A percentile compares a stretch with the other conserved stretches of the same genome.
These are phyloP conservation scores for Rickenella mellea DNA, from an alignment of 768 basidiomycete genomes.

Conservation along the genomic window DNA sequence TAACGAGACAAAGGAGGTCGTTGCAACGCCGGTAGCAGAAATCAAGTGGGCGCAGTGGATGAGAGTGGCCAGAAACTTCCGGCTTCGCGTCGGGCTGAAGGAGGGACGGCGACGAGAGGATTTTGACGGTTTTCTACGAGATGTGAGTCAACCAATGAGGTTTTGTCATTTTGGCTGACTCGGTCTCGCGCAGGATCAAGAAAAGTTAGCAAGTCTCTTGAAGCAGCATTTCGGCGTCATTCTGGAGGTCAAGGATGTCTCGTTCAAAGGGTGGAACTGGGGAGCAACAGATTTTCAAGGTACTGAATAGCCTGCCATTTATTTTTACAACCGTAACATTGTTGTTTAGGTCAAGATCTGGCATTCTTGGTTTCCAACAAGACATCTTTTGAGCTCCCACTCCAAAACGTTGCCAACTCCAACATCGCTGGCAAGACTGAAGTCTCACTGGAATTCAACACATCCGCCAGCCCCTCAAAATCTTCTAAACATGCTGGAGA, in stretches of 20 bases:
- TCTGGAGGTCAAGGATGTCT: conserved; percentile 77
- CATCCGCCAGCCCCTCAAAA: conserved; percentile 38
- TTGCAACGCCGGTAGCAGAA: conserved; percentile 55
- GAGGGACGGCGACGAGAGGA: conserved; percentile 59
- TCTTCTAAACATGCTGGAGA: conserved; percentile 41
- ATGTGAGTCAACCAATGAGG: conserved; percentile 41
- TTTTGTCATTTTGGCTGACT: conserved; percentile 2
- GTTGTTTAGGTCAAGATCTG: conserved; percentile 73
- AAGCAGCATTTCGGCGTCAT: conserved; percentile 84
- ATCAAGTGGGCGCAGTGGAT: conserved; percentile 90
- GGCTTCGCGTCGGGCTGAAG: conserved; percentile 76
- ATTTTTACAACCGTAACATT: not conserved
- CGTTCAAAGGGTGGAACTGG: conserved; percentile 98
- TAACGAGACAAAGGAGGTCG: conserved; percentile 52
- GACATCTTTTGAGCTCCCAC: conserved; percentile 82
- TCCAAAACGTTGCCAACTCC: conserved; percentile 84
- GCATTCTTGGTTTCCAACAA: conserved; percentile 85
- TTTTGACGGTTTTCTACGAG: conserved; percentile 92
- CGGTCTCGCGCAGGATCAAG: conserved; percentile 60
- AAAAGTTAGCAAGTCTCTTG: conserved; percentile 67
- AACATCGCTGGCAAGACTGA: conserved; percentile 97
- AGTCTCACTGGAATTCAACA: conserved; percentile 92
- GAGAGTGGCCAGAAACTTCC: conserved; percentile 86
- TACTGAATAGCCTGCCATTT: conserved; percentile 3
- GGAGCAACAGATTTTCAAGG: conserved; percentile 92